A percentile compares a stretch with the other conserved stretches of the same genome.
phyloP scores from a whole-genome alignment of 2,329 filamentous ascomycete genomes.

The Aspergillus pseudoterreus region DNA sequence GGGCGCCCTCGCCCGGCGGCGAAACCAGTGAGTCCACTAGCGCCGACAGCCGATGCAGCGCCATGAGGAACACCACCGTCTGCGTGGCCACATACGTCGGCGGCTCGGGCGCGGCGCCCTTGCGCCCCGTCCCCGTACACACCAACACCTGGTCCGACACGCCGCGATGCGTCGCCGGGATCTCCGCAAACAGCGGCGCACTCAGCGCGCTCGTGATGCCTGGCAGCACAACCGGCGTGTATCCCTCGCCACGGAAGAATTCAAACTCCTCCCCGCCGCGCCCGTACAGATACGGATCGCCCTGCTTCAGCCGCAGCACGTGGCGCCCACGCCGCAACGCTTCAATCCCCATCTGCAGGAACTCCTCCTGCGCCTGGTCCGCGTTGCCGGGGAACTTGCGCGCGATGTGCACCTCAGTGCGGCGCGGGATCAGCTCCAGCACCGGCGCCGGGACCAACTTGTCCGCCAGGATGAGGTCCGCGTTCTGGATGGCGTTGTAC shows the following conservation, averaged over 20 bases:
- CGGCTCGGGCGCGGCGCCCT: conserved; percentile 76
- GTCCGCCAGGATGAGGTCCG: conserved; percentile 50
- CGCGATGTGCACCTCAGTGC: conserved; percentile 85
- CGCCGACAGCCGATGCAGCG: conserved; percentile 74
- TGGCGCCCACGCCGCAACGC: conserved; percentile 67
- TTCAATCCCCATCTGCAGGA: conserved; percentile 72
- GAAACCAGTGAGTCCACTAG: conserved; percentile 67
- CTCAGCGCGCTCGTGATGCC: conserved; percentile 86
- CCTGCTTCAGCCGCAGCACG: conserved; percentile 89
- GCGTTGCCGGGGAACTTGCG: conserved; percentile 98
- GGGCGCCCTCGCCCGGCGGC: conserved; percentile 22
- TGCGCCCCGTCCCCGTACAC: conserved; percentile 94
- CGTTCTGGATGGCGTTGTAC: conserved; percentile 46
- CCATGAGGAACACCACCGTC: conserved; percentile 94
- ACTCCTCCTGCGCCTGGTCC: conserved; percentile 85
- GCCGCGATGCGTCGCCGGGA: conserved; percentile 83
- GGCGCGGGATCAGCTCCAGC: conserved; percentile 82
- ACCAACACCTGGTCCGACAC: conserved; percentile 90
- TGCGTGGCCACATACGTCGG: conserved; percentile 72
- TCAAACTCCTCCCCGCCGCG: conserved; percentile 88
- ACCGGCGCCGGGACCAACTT: conserved; percentile 69
- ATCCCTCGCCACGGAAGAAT: conserved; percentile 73
- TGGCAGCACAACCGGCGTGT: conserved; percentile 70
- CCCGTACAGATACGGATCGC: conserved; percentile 94
- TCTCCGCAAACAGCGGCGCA: conserved; percentile 81